Conservation (phyloP, 225 moss, liverwort and hornwort genomes). For the Thuidium tamariscinum region DNA sequence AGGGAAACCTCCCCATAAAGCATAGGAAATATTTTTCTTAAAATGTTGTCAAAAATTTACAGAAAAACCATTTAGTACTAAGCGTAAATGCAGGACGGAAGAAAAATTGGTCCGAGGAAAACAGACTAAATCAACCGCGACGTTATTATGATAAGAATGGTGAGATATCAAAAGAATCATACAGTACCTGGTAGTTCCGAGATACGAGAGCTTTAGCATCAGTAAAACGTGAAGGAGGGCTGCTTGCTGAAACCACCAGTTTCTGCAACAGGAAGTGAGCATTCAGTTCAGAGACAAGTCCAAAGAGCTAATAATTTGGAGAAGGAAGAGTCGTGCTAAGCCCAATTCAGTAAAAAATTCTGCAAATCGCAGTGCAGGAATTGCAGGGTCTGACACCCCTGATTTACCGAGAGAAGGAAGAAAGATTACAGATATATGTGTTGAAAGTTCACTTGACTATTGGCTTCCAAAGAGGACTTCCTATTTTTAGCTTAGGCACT, state of each 20-base stretch:
- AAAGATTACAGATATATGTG: neutral
- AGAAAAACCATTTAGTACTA: neutral
- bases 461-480: neutral
- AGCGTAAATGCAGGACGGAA: neutral
- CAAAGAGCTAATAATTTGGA: neutral
- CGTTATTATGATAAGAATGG: neutral
- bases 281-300: neutral
- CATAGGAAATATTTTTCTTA: neutral
- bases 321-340: no score
- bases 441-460: neutral
- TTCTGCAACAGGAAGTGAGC: slow-evolving; percentile 43
- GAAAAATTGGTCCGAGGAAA: neutral
- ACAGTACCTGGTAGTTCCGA: slow-evolving; percentile 71
- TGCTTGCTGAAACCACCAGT: slow-evolving; percentile 80
- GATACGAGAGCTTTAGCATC: slow-evolving; percentile 89
- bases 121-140: neutral
- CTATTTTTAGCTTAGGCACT: neutral
- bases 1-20: neutral
- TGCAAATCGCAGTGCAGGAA: neutral
- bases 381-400: neutral
- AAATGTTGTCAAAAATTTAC: neutral
- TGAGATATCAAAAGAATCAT: neutral
- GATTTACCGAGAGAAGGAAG: neutral
- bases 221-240: slow-evolving; percentile 82
- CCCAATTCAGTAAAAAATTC: neutral